Base-by-base conservation (phyloP, 192 early-diverging fungal species). In the Rhizoclosmatium globosum region DNA sequence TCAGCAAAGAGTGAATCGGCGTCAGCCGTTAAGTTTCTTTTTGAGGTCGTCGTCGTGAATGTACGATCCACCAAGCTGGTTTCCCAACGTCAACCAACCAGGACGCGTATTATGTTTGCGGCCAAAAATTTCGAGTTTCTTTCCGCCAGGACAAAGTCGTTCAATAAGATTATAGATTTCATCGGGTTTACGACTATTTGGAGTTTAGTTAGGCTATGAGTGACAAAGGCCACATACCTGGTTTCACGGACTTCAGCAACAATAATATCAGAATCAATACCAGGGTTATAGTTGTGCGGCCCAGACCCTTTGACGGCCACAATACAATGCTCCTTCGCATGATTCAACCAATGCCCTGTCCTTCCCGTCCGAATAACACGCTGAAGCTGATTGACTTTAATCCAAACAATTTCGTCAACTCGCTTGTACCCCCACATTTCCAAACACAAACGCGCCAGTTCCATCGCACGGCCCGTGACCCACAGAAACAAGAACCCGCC, bases 301-400 rank as follows among this genome's bases (percentile, higher is more conserved):
- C 81, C 76, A 43, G 76, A 76, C 21, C 91, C 89, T 71, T 91
- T 91, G 56, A 87, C 79, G 2, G 88, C 91, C 11, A 92, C 81
- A 45, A 92, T 73, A 65, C 89, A 92, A 73, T 92, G 91, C 76
- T 92, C 91, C 74, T 92, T 92, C 67, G 85, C 85, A 61, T 92
- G 91, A 70, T 92, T 92, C 38, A 92, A 59, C 91, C 91, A 92
- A 73, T 92, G 91, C 43, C 91, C 91, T 62, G 91, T 92, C 41
- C 91, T 77, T 0, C 91, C 89, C 0, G 89, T 92, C 13, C 91
- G 76, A 66, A 92, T 91, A 45, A 74, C 62, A 4, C 72, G 56
- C 38, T 74, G 72, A 19, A 91, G 74, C 83, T 92, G 91, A 80
- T 91, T 91, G 2, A 79, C 90, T 66, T 92, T 92, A 65, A 92